Percentiles rank a stretch among this genome's conserved stretches.
phyloP scores from a whole-genome alignment of 805 yeast species.

The Nakazawaea pomicola region DNA sequence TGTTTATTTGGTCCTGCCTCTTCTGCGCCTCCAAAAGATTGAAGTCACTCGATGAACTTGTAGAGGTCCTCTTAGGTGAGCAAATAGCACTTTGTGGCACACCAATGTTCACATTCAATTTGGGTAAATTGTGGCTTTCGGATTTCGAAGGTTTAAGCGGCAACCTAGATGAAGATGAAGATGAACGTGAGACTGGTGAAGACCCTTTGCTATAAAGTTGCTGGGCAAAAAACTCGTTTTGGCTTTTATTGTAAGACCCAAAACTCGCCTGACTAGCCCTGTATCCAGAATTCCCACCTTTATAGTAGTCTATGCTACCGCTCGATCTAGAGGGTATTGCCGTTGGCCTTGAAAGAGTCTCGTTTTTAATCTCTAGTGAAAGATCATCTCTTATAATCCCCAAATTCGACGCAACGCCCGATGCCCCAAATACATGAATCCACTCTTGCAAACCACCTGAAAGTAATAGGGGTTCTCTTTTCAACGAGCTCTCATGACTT shows the following conservation, averaged over 20 bases:
- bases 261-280: no score
- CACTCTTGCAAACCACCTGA: slow-evolving; percentile 66
- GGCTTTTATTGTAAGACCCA: slow-evolving; percentile 11
- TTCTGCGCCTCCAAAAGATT: slow-evolving; percentile 7
- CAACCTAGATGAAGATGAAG: neutral
- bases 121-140: neutral
- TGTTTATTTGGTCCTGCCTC: slow-evolving; percentile 5
- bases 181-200: neutral
- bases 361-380: slow-evolving; percentile 3
- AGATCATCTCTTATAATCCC: slow-evolving; percentile 11
- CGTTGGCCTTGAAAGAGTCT: slow-evolving; percentile 2
- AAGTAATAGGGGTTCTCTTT: slow-evolving; percentile 39
- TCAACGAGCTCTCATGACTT: slow-evolving; percentile 18
- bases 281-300: neutral
- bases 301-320: neutral
- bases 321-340: slow-evolving; percentile 1
- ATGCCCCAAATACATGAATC: slow-evolving; percentile 46
- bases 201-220: slow-evolving; percentile 2
- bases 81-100: slow-evolving; percentile 5
- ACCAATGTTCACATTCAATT: slow-evolving; percentile 1
- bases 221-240: slow-evolving; percentile 7
- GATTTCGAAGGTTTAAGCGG: neutral
- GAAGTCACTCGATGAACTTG: neutral
- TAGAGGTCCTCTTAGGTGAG: slow-evolving; percentile 3
- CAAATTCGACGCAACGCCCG: slow-evolving; percentile 24